A percentile compares a stretch with the other conserved stretches of the same genome.
Conservation (phyloP, 345 rosid species). For the Citropsis articulata region DNA sequence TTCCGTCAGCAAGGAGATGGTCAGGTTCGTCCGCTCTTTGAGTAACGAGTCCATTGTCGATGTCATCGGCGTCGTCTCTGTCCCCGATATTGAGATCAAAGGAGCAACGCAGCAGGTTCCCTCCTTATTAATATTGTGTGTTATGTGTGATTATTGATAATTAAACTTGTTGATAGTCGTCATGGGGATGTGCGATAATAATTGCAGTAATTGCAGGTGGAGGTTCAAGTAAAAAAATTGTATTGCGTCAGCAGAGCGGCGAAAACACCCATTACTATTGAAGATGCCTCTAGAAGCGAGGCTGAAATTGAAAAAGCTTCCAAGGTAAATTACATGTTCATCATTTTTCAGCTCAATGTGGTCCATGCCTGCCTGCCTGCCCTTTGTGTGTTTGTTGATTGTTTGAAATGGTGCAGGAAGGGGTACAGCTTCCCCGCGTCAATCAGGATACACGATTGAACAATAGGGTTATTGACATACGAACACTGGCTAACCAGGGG, state of each 20-base stretch:
- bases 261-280: constrained; percentile 62
- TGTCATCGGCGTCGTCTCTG: constrained; percentile 52
- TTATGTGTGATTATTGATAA: too few relatives aligned
- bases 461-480: constrained; percentile 68
- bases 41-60: constrained; percentile 73
- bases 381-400: not conserved
- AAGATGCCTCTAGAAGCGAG: constrained; percentile 89
- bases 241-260: constrained; percentile 63
- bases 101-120: constrained; percentile 62
- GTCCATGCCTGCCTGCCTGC: not conserved
- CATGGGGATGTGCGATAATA: not conserved
- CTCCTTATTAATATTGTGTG: not conserved
- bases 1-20: constrained; percentile 62
- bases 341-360: too few relatives aligned
- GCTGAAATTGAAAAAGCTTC: constrained; percentile 65
- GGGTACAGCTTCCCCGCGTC: constrained; percentile 66
- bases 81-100: constrained; percentile 50
- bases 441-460: constrained; percentile 87
- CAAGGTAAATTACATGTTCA: constrained; percentile 35
- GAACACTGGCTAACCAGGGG: constrained; percentile 87
- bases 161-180: not conserved
- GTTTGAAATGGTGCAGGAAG: constrained; percentile 43
- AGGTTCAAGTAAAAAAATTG: constrained; percentile 58
- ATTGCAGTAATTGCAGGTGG: constrained; percentile 53
- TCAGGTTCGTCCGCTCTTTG: constrained; percentile 49